These are phyloP conservation scores for Ogataea zsoltii DNA, from an alignment of 805 yeast genomes.

Conservation along the genomic window DNA sequence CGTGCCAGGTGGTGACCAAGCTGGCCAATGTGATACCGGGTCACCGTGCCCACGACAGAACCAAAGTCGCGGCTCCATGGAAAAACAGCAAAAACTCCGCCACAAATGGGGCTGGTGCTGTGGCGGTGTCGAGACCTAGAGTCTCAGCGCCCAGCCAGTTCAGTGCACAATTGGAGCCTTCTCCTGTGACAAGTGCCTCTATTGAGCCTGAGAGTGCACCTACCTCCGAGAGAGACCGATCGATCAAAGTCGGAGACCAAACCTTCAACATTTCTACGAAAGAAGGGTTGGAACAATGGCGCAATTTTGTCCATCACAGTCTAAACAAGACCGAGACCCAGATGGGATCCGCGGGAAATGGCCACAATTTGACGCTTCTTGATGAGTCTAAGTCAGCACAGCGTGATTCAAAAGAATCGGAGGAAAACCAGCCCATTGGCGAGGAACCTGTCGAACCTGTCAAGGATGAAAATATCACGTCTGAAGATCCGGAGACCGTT, in stretches of 20 bases:
- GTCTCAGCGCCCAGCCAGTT: background rate
- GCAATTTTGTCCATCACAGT: constrained; percentile 23
- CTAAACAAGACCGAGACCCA: constrained; percentile 7
- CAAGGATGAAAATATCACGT: no score
- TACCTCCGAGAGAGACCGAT: constrained; percentile 5
- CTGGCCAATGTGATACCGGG: background rate
- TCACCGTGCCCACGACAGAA: constrained; percentile 1
- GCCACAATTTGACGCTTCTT: background rate
- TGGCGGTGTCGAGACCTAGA: background rate
- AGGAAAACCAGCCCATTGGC: background rate
- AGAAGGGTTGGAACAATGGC: constrained; percentile 33
- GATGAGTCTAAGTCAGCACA: no score
- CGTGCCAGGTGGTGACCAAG: constrained; percentile 5
- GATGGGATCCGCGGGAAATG: background rate
- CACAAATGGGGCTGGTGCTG: constrained; percentile 1
- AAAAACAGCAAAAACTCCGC: background rate
- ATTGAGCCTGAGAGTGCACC: background rate
- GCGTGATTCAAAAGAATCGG: background rate
- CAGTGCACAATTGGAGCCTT: background rate
- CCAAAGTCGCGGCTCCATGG: background rate
- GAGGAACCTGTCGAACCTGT: no score
- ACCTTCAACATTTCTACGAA: constrained; percentile 34
- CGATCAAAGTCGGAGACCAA: constrained; percentile 20
- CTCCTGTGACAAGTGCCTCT: background rate
- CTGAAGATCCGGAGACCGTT: constrained; percentile 4